Evolutionary conservation across 2,329 filamentous ascomycete species (phyloP), one percentile per base, ranked within the genome.

Genomic region (Trichophyton verrucosum): DNA sequence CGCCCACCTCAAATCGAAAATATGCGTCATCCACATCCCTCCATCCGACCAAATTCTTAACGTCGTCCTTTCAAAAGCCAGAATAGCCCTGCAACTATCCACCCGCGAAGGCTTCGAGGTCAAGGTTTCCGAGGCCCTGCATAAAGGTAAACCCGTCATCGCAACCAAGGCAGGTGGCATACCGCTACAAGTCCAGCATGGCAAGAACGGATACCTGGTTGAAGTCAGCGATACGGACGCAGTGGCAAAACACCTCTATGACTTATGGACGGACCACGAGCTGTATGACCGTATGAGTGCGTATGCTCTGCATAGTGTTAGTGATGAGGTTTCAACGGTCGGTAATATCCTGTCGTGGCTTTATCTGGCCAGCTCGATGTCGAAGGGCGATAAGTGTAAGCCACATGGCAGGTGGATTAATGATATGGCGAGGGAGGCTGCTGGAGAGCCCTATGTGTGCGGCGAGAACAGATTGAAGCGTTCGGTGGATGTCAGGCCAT

Each of bases 41-140:
- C 86, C 88, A 30, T 88, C 86, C 9, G 89, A 94, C 67, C 89
- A 94, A 72, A 79, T 91, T 20, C 82, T 94, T 67, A 91, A 94
- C 72, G 83, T 84, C 0, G 76, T 94, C 47, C 80, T 94, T 63
- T 84, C 85, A 42, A 86, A 86, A 57, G 85, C 87, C 0, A 82
- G 86, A 61, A 82, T 91, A 6, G 86, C 86, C 0, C 80, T 94
- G 6, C 89, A 94, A 72, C 82, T 94, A 4, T 91, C 87, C 2
- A 91, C 86, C 0, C 82, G 87, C 40, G 89, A 94, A 70, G 88
- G 89, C 0, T 94, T 94, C 67, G 89, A 94, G 73, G 86, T 94
- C 67, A 94, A 94, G 73, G 88, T 94, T 3, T 90, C 86, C 0
- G 89, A 94, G 73, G 88, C 87, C 0, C 78, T 92, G 22, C 88